Percentiles rank a stretch among this genome's conserved stretches.
phyloP scores from a whole-genome alignment of 2,329 filamentous ascomycete species.

The Parasarocladium wereldwijsianum region DNA sequence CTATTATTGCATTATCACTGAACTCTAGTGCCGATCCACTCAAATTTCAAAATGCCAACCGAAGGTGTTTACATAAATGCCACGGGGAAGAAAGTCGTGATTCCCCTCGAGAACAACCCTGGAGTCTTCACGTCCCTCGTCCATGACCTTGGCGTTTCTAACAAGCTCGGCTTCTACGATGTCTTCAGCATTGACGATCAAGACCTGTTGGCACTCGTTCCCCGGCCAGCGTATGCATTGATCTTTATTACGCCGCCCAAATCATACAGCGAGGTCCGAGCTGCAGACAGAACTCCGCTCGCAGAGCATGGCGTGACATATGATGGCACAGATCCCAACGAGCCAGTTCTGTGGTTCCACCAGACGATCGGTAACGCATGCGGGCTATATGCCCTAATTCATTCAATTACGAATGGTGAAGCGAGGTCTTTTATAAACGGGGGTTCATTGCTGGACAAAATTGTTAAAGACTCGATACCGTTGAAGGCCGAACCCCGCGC shows the following conservation, averaged over 20 bases:
- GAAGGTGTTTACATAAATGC: slow-evolving; percentile 16
- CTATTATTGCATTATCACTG: no score
- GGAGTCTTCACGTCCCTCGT: slow-evolving; percentile 63
- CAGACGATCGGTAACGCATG: slow-evolving; percentile 77
- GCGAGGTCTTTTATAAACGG: slow-evolving; percentile 37
- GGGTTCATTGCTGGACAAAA: slow-evolving; percentile 37
- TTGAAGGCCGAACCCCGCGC: slow-evolving; percentile 48
- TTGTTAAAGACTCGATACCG: slow-evolving; percentile 47
- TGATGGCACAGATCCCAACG: slow-evolving; percentile 19
- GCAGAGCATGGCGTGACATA: slow-evolving; percentile 15
- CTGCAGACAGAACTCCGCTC: slow-evolving; percentile 12
- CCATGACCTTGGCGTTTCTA: slow-evolving; percentile 55
- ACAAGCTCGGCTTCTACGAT: slow-evolving; percentile 59
- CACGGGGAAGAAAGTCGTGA: slow-evolving; percentile 19
- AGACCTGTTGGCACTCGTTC: slow-evolving; percentile 54
- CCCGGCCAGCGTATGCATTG: slow-evolving; percentile 61
- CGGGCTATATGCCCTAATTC: slow-evolving; percentile 64
- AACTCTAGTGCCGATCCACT: no score
- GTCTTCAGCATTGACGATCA: slow-evolving; percentile 70
- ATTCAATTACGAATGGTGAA: slow-evolving; percentile 56
- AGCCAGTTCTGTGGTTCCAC: slow-evolving; percentile 69
- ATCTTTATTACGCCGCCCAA: slow-evolving; percentile 61
- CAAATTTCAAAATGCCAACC: slow-evolving; percentile 15
- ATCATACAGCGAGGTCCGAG: slow-evolving; percentile 30
- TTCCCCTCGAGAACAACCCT: slow-evolving; percentile 47